Conservation (phyloP, 169 alveolate genomes). For the Eimeria sp. region DNA sequence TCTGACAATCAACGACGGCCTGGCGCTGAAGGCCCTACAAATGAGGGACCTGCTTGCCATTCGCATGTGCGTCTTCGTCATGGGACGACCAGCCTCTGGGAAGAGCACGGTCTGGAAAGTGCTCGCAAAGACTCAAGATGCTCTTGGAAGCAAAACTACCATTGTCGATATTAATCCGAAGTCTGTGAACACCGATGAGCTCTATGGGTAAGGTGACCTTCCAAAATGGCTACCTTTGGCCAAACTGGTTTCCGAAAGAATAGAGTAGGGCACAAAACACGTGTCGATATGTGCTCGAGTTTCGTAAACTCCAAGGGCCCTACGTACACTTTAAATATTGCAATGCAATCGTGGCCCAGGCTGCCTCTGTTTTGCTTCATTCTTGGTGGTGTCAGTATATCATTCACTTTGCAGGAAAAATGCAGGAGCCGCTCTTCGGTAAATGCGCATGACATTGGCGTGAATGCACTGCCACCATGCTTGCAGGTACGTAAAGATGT, state of each 20-base stretch:
- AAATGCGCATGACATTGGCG: background rate
- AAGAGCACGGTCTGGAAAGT: constrained; percentile 97
- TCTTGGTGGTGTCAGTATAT: background rate
- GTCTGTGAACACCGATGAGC: constrained; percentile 94
- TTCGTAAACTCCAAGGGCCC: background rate
- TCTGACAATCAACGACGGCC: constrained; percentile 88
- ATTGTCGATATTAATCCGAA: constrained; percentile 95
- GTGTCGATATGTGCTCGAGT: background rate
- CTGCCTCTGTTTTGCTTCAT: background rate
- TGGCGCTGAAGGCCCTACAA: constrained; percentile 95
- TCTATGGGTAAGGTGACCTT: constrained; percentile 91
- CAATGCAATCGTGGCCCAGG: background rate
- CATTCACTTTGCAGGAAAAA: background rate
- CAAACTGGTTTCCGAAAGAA: background rate
- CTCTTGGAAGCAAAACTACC: constrained; percentile 94
- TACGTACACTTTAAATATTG: background rate
- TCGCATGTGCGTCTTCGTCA: constrained; percentile 97
- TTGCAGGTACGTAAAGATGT: constrained; percentile 91
- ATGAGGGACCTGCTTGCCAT: constrained; percentile 95
- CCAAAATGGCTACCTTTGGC: background rate
- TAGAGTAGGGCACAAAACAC: background rate
- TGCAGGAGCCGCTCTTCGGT: background rate
- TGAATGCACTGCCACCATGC: background rate
- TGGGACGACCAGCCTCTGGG: constrained; percentile 98
- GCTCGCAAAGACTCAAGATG: constrained; percentile 96